Percentiles rank a stretch among this genome's conserved stretches.
Evolutionary conservation across 805 yeast species (phyloP).

Genomic region (Scheffersomyces stipitis): DNA sequence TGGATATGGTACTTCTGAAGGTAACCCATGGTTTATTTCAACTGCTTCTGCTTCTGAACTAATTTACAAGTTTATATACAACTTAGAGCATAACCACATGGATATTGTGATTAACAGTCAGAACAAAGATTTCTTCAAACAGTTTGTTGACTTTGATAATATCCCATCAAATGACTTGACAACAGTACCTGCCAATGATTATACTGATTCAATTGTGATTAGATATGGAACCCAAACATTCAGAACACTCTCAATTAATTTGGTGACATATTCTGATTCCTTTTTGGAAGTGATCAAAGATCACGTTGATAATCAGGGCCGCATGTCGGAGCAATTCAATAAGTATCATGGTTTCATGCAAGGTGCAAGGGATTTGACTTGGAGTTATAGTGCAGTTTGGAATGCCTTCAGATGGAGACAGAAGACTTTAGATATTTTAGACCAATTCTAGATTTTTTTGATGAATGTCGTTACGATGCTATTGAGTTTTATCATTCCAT

Average conservation of each 20-base stretch:
- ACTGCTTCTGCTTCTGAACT: slow-evolving; percentile 70
- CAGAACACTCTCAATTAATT: slow-evolving; percentile 41
- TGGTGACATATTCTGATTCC: slow-evolving; percentile 64
- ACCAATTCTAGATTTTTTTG: not conserved
- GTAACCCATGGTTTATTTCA: slow-evolving; percentile 92
- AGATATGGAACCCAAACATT: slow-evolving; percentile 45
- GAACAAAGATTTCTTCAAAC: slow-evolving; percentile 28
- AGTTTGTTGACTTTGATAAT: slow-evolving; percentile 25
- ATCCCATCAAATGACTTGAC: slow-evolving; percentile 18
- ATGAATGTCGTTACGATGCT: not conserved
- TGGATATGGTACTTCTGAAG: slow-evolving; percentile 69
- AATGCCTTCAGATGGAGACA: slow-evolving; percentile 65
- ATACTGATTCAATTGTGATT: slow-evolving; percentile 17
- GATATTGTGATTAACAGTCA: slow-evolving; percentile 44
- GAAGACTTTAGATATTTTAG: slow-evolving; percentile 25
- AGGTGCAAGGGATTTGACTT: slow-evolving; percentile 85
- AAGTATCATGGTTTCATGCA: slow-evolving; percentile 77
- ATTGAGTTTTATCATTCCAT: too few species aligned
- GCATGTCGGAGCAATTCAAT: slow-evolving; percentile 88
- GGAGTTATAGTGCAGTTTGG: slow-evolving; percentile 86
- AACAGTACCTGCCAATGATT: slow-evolving; percentile 16
- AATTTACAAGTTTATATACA: slow-evolving; percentile 53
- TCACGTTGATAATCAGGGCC: slow-evolving; percentile 65
- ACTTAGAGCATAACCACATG: slow-evolving; percentile 33
- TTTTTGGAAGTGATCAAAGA: slow-evolving; percentile 58